Conservation (phyloP, 192 early-diverging fungal species). For the Rhizophagus prolifer region DNA sequence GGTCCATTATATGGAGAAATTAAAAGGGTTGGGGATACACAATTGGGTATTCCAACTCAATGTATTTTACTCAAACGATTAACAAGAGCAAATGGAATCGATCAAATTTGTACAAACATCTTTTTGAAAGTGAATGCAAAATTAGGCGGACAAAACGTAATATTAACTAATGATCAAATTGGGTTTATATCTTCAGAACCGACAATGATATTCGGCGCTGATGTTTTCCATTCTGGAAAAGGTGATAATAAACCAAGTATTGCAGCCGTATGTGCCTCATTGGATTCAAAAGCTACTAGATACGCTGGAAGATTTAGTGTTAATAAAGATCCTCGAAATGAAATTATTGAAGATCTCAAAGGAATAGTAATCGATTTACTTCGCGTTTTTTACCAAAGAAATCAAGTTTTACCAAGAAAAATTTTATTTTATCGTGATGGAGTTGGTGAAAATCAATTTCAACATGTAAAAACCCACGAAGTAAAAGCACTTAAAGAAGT, state of each 20-base stretch:
- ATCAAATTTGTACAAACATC: slow-evolving; percentile 5
- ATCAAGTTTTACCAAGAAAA: slow-evolving; percentile 59
- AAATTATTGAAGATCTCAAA: slow-evolving; percentile 65
- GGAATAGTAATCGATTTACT: slow-evolving; percentile 60
- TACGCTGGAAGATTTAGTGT: slow-evolving; percentile 57
- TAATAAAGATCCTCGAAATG: slow-evolving; percentile 60
- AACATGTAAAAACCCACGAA: slow-evolving; percentile 25
- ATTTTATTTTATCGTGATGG: slow-evolving; percentile 90
- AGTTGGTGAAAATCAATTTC: slow-evolving; percentile 76
- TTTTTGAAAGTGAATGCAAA: slow-evolving; percentile 84
- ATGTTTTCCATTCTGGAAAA: slow-evolving; percentile 84
- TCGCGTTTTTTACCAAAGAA: slow-evolving; percentile 52
- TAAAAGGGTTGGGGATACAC: slow-evolving; percentile 87
- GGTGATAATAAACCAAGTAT: slow-evolving; percentile 39
- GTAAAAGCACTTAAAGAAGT: slow-evolving; percentile 34
- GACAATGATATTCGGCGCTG: slow-evolving; percentile 83
- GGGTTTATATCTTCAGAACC: slow-evolving; percentile 65
- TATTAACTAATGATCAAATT: slow-evolving; percentile 53
- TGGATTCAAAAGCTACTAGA: slow-evolving; percentile 54
- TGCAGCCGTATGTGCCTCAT: slow-evolving; percentile 41
- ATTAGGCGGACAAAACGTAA: slow-evolving; percentile 83
- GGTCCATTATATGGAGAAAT: slow-evolving; percentile 81
- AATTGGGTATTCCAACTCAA: slow-evolving; percentile 82
- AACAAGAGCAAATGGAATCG: neutral
- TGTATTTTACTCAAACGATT: neutral